Evolutionary conservation across 805 yeast species (phyloP), one percentile per base, ranked within the genome.

Genomic region (Candida namnaoensis): DNA sequence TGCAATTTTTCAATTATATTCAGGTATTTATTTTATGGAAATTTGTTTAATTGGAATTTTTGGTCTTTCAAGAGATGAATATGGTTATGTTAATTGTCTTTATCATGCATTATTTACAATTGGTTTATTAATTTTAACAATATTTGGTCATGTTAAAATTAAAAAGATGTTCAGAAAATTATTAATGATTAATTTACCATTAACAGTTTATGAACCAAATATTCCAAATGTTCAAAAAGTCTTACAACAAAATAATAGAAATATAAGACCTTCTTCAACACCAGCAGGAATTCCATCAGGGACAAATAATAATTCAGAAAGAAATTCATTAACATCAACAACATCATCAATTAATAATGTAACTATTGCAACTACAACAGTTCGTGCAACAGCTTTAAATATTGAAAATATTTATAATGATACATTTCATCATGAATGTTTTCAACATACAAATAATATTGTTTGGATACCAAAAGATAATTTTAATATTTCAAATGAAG

Each of bases 11-110:
- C 95, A 87, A 43, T 59, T 88, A 36, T 87, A 83, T 52, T 69
- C 84, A 0, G 97, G 97, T 0, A 62, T 88, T 2, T 88, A 88
- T 57, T 85, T 88, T 52, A 67, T 86, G 53, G 95, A 88, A 53
- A 66, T 82, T 33, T 83, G 90, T 47, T 60, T 88, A 51, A 71
- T 85, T 35, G 97, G 96, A 0, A 62, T 87, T 9, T 80, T 86
- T 50, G 73, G 85, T 35, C 59, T 84, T 13, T 80, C 81, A 46
- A 66, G 68, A 41, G 71, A 80, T 50, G 62, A 64, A n/a, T 41
- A 61, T 6, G 78, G 68, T 32, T 55, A 52, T 40, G 71, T 61
- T 44, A 66, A 58, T 36, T 72, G 68, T 63, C 68, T 54, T 41
- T 60, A 59, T 24, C 82, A 74, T 39, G 79, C 76, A 5, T 64